phyloP scores from a whole-genome alignment of 2,329 filamentous ascomycete species.

The Metarhizium rileyi region DNA sequence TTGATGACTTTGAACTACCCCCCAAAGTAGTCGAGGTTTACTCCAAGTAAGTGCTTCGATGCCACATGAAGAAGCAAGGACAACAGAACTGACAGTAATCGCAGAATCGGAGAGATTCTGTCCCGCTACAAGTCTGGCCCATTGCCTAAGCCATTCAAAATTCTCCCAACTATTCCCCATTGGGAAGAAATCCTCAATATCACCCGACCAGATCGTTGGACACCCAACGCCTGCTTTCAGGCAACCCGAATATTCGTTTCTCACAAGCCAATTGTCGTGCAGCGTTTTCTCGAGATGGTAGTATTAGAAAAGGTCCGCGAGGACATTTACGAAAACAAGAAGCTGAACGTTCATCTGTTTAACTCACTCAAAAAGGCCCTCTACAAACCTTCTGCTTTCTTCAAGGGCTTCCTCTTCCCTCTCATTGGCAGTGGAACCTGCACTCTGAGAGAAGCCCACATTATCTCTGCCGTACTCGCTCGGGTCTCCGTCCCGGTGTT shows the following conservation, averaged over 20 bases:
- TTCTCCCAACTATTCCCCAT: conserved; percentile 79
- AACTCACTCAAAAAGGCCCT: conserved; percentile 82
- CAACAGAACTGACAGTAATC: conserved; percentile 7
- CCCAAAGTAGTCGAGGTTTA: conserved; percentile 92
- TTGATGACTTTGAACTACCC: conserved; percentile 79
- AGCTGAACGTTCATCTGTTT: conserved; percentile 92
- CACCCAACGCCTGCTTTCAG: conserved; percentile 72
- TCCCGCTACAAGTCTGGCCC: conserved; percentile 94
- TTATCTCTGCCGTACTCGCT: conserved; percentile 77
- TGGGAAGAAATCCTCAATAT: conserved; percentile 84
- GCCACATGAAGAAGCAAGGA: background rate
- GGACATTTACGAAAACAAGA: conserved; percentile 88
- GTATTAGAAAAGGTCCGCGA: conserved; percentile 85
- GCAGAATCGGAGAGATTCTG: conserved; percentile 73
- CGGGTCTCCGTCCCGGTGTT: conserved; percentile 82
- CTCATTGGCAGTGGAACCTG: conserved; percentile 78
- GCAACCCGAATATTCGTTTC: conserved; percentile 90
- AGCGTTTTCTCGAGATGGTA: conserved; percentile 78
- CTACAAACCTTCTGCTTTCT: conserved; percentile 92
- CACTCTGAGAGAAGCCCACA: conserved; percentile 84
- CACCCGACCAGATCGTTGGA: conserved; percentile 67
- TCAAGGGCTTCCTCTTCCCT: conserved; percentile 92
- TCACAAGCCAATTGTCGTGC: conserved; percentile 66
- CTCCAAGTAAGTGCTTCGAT: conserved; percentile 55
- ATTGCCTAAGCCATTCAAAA: conserved; percentile 94